phyloP scores from a whole-genome alignment of 2,329 filamentous ascomycete species.

The Alternaria dauci region DNA sequence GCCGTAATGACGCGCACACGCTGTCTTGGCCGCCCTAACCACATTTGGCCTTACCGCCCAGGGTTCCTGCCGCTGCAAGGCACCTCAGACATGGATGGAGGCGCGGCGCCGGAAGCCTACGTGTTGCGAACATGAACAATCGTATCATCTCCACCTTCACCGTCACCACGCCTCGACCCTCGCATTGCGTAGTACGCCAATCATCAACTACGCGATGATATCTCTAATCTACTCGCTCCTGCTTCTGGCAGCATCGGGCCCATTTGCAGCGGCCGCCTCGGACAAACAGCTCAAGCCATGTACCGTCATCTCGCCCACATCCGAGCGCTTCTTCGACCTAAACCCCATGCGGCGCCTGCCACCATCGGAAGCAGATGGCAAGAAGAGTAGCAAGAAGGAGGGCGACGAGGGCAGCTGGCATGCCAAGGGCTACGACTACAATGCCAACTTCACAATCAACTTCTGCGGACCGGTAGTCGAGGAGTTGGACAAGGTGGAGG shows the following conservation, averaged over 20 bases:
- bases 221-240: slow-evolving; percentile 36
- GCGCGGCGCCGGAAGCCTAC: slow-evolving; percentile 27
- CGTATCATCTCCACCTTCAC: slow-evolving; percentile 14
- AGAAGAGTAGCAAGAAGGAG: slow-evolving; percentile 58
- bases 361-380: slow-evolving; percentile 48
- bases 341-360: slow-evolving; percentile 64
- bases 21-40: slow-evolving; percentile 17
- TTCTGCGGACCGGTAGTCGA: slow-evolving; percentile 81
- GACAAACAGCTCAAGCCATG: slow-evolving; percentile 63
- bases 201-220: slow-evolving; percentile 33
- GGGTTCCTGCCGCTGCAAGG: slow-evolving; percentile 22
- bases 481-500: slow-evolving; percentile 68
- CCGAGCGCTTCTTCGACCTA: slow-evolving; percentile 70
- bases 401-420: slow-evolving; percentile 68
- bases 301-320: slow-evolving; percentile 68
- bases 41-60: slow-evolving; percentile 10
- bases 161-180: slow-evolving; percentile 16
- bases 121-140: slow-evolving; percentile 27
- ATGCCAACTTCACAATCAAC: slow-evolving; percentile 83
- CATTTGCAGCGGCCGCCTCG: slow-evolving; percentile 38
- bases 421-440: slow-evolving; percentile 78
- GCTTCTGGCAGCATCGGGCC: slow-evolving; percentile 45
- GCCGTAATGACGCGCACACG: slow-evolving; percentile 26
- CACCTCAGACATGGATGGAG: slow-evolving; percentile 17
- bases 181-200: slow-evolving; percentile 13